Conservation (phyloP, 345 rosid genomes). For the Barbarea vulgaris region DNA sequence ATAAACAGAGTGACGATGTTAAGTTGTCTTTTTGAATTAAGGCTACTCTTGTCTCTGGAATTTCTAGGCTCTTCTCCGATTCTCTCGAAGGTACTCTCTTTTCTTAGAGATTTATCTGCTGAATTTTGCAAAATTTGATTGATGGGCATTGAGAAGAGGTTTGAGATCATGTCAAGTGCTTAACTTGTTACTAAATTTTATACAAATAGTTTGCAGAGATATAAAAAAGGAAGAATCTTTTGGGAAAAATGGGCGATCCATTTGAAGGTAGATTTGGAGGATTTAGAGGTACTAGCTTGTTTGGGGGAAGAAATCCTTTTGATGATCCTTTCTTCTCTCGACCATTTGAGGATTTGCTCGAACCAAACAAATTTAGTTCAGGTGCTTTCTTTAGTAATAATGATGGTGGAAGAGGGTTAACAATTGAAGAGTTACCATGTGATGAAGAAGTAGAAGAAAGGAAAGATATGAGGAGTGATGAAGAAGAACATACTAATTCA, state of each 20-base stretch:
- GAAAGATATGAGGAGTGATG: constrained; percentile 14
- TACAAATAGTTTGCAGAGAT: constrained; percentile 52
- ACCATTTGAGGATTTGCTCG: constrained; percentile 52
- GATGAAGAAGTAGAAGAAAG: constrained; percentile 54
- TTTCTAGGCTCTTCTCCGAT: constrained; percentile 24
- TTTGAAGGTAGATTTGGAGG: constrained; percentile 53
- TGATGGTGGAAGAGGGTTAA: constrained; percentile 43
- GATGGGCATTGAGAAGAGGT: not conserved
- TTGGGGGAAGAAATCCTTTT: constrained; percentile 74
- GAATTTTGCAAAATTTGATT: not conserved
- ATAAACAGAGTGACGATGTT: not conserved
- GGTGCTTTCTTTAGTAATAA: constrained; percentile 28
- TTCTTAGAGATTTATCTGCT: not conserved
- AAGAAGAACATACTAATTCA: constrained; percentile 24
- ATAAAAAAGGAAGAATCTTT: constrained; percentile 31
- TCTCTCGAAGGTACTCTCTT: constrained; percentile 31
- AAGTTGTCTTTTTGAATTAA: not conserved
- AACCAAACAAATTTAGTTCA: constrained; percentile 33
- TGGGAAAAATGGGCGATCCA: constrained; percentile 48
- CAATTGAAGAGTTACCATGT: constrained; percentile 66
- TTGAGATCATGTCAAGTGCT: not conserved
- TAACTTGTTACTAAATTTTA: constrained; percentile 4
- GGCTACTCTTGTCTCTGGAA: constrained; percentile 1
- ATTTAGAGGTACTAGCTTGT: constrained; percentile 48
- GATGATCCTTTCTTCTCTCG: constrained; percentile 72